These are phyloP conservation scores for Obelidium mucronatum DNA, from an alignment of 192 early-diverging fungal species.

Conservation along the genomic window DNA sequence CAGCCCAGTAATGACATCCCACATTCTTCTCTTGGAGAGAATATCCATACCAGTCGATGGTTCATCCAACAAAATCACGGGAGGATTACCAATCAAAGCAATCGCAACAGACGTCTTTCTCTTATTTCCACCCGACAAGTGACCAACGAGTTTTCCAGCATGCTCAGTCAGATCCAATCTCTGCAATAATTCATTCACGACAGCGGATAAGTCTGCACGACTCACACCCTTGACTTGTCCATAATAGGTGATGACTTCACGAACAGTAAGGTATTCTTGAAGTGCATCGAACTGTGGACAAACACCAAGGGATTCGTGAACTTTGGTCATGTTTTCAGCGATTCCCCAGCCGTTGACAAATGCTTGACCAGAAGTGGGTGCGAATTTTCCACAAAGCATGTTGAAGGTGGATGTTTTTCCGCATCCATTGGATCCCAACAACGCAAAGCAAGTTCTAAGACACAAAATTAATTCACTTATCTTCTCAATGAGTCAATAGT, in stretches of 20 bases:
- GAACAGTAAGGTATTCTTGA: slow-evolving; percentile 48
- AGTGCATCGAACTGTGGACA: slow-evolving; percentile 69
- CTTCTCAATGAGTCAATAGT: too few relatives aligned
- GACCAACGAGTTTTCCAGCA: too few relatives aligned
- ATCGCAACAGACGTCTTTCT: slow-evolving; percentile 52
- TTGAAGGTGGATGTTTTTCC: background rate
- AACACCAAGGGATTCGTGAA: slow-evolving; percentile 40
- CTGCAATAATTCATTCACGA: background rate
- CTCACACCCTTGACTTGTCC: background rate
- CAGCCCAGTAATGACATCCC: slow-evolving; percentile 54
- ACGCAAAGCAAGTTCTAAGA: background rate
- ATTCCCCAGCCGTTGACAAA: background rate
- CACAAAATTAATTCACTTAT: too few relatives aligned
- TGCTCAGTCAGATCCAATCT: background rate
- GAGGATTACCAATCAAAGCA: slow-evolving; percentile 59
- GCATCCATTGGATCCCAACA: background rate
- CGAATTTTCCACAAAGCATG: background rate
- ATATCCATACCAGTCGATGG: slow-evolving; percentile 68
- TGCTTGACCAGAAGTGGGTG: background rate
- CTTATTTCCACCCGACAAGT: slow-evolving; percentile 66
- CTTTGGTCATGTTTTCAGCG: background rate
- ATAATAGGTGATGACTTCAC: background rate
- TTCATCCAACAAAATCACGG: slow-evolving; percentile 59
- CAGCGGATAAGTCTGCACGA: background rate
- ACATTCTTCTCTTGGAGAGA: slow-evolving; percentile 51